Percentiles rank a stretch among this genome's conserved stretches.
Evolutionary conservation across 2,329 filamentous ascomycete genomes (phyloP).

Genomic region (Pochonia chlamydosporia): DNA sequence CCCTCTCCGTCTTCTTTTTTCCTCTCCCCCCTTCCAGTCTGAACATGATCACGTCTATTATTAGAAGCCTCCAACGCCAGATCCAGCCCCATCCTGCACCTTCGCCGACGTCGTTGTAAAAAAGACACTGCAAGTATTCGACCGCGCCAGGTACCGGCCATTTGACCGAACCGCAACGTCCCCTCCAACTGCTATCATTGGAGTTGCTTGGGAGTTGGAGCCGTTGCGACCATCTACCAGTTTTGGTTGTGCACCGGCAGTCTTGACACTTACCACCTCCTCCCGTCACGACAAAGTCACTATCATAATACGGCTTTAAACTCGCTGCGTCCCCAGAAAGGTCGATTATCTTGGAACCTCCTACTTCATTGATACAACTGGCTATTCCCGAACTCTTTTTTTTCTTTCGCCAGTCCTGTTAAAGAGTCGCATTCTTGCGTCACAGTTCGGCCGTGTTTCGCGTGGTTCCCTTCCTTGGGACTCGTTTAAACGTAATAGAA

Average conservation of each 20-base stretch:
- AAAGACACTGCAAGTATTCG: neutral
- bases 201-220: neutral
- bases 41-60: conserved; percentile 42
- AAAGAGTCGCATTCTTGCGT: neutral
- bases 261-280: neutral
- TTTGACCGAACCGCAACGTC: neutral
- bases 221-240: neutral
- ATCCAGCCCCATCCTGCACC: conserved; percentile 39
- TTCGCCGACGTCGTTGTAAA: conserved; percentile 1
- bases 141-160: conserved; percentile 1
- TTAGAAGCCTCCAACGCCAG: conserved; percentile 45
- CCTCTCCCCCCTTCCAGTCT: conserved; percentile 20
- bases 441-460: neutral
- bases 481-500: conserved; percentile 5
- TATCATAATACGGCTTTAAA: neutral
- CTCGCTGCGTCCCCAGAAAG: neutral
- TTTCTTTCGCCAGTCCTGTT: neutral
- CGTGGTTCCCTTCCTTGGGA: neutral
- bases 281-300: neutral
- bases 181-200: neutral
- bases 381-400: neutral
- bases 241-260: neutral
- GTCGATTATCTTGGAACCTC: neutral
- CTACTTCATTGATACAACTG: neutral
- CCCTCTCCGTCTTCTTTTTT: conserved; percentile 14